Conservation (phyloP, 2,329 filamentous ascomycete genomes). For the Domatiomyces catenatus region DNA sequence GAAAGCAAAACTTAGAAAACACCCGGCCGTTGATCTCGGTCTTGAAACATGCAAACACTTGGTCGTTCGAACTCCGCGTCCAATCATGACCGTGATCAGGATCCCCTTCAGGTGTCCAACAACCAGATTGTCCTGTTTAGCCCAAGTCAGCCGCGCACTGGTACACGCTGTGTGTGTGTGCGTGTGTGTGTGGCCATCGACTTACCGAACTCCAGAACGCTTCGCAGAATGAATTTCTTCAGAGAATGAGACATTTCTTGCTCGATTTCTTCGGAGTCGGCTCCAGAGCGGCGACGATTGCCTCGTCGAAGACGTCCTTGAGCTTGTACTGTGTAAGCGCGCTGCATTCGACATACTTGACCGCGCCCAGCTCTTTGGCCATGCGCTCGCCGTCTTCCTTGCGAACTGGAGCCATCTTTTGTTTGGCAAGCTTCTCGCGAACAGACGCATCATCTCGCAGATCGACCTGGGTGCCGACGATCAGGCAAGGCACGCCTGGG, state of each 20-base stretch:
- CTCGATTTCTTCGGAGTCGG: conserved; percentile 66
- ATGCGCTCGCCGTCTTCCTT: conserved; percentile 90
- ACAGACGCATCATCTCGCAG: conserved; percentile 77
- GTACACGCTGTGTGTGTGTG: not conserved
- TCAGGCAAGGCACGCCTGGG: conserved; percentile 90
- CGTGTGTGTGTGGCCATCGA: not conserved
- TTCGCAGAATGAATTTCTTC: conserved; percentile 16
- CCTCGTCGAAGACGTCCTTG: conserved; percentile 99
- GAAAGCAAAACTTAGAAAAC: not conserved
- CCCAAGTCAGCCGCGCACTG: not conserved
- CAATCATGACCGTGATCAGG: not conserved
- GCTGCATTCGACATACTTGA: conserved; percentile 98
- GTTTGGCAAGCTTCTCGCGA: conserved; percentile 78
- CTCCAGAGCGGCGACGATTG: conserved; percentile 88
- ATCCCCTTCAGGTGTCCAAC: not conserved
- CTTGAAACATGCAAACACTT: not conserved
- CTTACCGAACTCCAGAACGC: not conserved
- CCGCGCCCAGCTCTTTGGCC: conserved; percentile 91
- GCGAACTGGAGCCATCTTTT: conserved; percentile 87
- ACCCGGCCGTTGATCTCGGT: not conserved
- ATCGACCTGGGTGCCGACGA: conserved; percentile 96
- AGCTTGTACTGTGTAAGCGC: conserved; percentile 95
- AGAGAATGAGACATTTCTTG: conserved; percentile 57
- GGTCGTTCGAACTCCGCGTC: not conserved
- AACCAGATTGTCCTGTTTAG: not conserved